Conservation (phyloP, 2,329 filamentous ascomycete genomes). For the Ceratocystis huliohia region DNA sequence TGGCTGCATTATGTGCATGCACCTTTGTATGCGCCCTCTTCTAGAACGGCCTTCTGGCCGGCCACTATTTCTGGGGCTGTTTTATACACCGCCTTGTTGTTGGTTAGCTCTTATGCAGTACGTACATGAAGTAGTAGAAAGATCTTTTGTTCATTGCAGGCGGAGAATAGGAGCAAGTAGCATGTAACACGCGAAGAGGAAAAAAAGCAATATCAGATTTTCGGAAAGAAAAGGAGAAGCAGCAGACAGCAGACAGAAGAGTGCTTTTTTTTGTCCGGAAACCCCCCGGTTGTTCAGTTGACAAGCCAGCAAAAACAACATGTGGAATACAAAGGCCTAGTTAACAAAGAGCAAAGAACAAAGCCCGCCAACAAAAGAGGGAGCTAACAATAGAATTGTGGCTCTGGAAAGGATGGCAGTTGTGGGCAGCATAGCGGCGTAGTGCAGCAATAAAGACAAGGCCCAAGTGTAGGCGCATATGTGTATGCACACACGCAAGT, state of each 20-base stretch:
- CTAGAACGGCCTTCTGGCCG: not conserved
- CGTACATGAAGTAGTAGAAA: not conserved
- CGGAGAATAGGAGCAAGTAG: not conserved
- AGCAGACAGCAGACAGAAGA: not conserved
- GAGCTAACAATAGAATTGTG: conserved; percentile 5
- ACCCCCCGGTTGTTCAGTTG: no score
- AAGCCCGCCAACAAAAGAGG: not conserved
- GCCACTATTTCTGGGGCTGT: not conserved
- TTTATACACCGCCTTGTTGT: conserved; percentile 1
- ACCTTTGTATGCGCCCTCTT: not conserved
- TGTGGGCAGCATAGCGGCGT: not conserved
- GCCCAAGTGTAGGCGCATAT: not conserved
- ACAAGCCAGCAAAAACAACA: not conserved
- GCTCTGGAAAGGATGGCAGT: not conserved
- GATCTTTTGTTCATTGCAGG: not conserved
- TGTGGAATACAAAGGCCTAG: not conserved
- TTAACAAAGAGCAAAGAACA: no score
- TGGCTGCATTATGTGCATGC: not conserved
- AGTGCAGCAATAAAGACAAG: not conserved
- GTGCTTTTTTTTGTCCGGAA: not conserved
- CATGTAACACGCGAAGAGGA: not conserved
- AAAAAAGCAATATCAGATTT: not conserved
- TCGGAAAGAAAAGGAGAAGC: no score
- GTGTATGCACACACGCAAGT: not conserved
- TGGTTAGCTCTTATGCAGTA: not conserved